Conservation (phyloP, 2,329 filamentous ascomycete species). For the Blumeriella jaapii region DNA sequence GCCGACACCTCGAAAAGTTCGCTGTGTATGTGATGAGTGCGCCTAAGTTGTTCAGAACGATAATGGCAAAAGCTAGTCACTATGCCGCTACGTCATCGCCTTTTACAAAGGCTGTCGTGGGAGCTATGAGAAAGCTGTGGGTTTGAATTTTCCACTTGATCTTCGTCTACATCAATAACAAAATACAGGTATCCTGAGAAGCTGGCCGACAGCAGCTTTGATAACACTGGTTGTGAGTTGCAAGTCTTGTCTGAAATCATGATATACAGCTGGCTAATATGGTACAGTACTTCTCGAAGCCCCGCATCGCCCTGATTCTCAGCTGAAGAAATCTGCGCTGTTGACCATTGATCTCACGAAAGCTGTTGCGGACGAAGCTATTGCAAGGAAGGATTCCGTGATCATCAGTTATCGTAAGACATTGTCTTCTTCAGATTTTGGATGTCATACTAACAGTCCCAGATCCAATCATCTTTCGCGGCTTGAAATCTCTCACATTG, state of each 20-base stretch:
- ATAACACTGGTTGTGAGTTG: slow-evolving; percentile 73
- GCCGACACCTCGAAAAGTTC: not conserved
- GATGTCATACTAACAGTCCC: not conserved
- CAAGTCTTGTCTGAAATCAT: not conserved
- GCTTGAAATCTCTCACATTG: slow-evolving; percentile 78
- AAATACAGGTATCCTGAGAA: slow-evolving; percentile 80
- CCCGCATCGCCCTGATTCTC: slow-evolving; percentile 42
- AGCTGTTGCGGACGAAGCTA: slow-evolving; percentile 81
- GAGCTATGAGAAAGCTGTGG: slow-evolving; percentile 69
- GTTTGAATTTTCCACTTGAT: slow-evolving; percentile 25
- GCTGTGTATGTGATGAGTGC: slow-evolving; percentile 15
- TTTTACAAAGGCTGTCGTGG: slow-evolving; percentile 58
- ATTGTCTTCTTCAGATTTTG: not conserved
- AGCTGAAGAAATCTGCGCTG: slow-evolving; percentile 54
- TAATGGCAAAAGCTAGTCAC: slow-evolving; percentile 6
- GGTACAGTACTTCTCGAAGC: slow-evolving; percentile 54
- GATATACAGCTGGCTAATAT: not conserved
- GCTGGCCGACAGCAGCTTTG: slow-evolving; percentile 81
- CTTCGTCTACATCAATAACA: too few species aligned
- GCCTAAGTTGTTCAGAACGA: slow-evolving; percentile 10
- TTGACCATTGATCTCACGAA: slow-evolving; percentile 86
- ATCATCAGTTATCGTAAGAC: slow-evolving; percentile 77
- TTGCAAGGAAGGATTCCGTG: slow-evolving; percentile 61
- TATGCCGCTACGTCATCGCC: slow-evolving; percentile 20
- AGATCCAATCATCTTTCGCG: slow-evolving; percentile 96